These are phyloP conservation scores for Betula pendula DNA, from an alignment of 306 rosid genomes.

Conservation along the genomic window DNA sequence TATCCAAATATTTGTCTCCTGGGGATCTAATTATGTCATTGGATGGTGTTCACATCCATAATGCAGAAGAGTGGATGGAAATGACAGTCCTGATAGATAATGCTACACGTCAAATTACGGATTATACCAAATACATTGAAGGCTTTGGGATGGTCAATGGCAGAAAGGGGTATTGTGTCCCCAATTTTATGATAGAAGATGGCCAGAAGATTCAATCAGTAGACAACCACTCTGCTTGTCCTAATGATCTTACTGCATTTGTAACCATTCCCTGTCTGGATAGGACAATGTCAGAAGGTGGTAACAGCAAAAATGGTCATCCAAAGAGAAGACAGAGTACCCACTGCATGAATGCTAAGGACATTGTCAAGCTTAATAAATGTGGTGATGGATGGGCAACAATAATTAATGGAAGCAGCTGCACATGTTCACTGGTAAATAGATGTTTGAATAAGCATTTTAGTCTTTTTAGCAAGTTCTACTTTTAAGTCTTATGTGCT, in stretches of 20 bases:
- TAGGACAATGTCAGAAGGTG: conserved; percentile 29
- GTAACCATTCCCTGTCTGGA: conserved; percentile 42
- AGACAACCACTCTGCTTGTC: conserved; percentile 49
- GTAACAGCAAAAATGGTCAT: conserved; percentile 28
- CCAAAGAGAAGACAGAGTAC: conserved; percentile 31
- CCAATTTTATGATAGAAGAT: conserved; percentile 53
- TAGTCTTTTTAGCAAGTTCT: conserved; percentile 24
- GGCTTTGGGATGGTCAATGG: conserved; percentile 36
- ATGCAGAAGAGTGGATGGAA: conserved; percentile 67
- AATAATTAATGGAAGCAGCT: conserved; percentile 35
- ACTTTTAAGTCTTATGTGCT: not conserved
- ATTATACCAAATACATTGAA: conserved; percentile 29
- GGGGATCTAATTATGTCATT: conserved; percentile 69
- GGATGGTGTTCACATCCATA: conserved; percentile 56
- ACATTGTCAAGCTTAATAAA: conserved; percentile 55
- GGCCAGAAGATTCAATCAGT: conserved; percentile 35
- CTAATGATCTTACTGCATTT: conserved; percentile 54
- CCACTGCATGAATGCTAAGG: conserved; percentile 69
- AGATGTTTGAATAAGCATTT: conserved; percentile 18
- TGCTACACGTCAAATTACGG: conserved; percentile 37
- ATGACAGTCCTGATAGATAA: conserved; percentile 45
- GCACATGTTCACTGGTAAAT: conserved; percentile 61
- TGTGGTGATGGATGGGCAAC: conserved; percentile 63
- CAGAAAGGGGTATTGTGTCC: conserved; percentile 74
- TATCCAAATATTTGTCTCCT: conserved; percentile 64